Percentiles rank a stretch among this genome's conserved stretches.
These are phyloP conservation scores for Thyridium curvatum DNA, from an alignment of 2,329 filamentous ascomycete genomes.

Conservation along the genomic window DNA sequence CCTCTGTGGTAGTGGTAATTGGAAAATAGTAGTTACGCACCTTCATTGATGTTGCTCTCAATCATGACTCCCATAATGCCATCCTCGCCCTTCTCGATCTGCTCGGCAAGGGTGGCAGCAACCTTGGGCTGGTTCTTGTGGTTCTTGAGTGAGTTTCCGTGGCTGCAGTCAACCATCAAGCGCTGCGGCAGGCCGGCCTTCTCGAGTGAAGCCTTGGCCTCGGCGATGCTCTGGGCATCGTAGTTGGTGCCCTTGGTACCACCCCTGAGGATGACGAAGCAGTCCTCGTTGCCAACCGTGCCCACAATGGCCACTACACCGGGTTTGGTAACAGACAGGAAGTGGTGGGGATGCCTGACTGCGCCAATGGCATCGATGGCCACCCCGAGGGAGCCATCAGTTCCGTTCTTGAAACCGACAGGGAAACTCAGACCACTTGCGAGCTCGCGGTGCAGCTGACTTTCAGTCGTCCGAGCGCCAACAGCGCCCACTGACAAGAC, in stretches of 20 bases:
- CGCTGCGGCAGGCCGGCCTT: conserved; percentile 69
- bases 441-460: conserved; percentile 91
- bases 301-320: conserved; percentile 92
- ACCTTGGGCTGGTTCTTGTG: conserved; percentile 97
- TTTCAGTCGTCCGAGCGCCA: conserved; percentile 92
- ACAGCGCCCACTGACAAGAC: conserved; percentile 94
- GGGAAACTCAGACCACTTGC: conserved; percentile 94
- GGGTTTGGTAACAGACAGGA: conserved; percentile 94
- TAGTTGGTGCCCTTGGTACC: conserved; percentile 94
- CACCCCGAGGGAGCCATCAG: conserved; percentile 83
- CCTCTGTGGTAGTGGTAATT: too few relatives aligned
- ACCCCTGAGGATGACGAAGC: conserved; percentile 91
- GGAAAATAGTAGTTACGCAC: too few relatives aligned
- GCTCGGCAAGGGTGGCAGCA: conserved; percentile 72
- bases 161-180: conserved; percentile 97
- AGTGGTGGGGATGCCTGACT: conserved; percentile 78
- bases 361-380: conserved; percentile 95
- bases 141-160: conserved; percentile 96
- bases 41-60: conserved; percentile 93
- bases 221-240: conserved; percentile 75
- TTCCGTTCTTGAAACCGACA: conserved; percentile 99
- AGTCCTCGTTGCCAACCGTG: conserved; percentile 91
- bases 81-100: conserved; percentile 80
- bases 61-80: conserved; percentile 97
- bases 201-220: conserved; percentile 71